These are phyloP conservation scores for Viola odorata DNA, from an alignment of 345 rosid genomes.

Conservation along the genomic window DNA sequence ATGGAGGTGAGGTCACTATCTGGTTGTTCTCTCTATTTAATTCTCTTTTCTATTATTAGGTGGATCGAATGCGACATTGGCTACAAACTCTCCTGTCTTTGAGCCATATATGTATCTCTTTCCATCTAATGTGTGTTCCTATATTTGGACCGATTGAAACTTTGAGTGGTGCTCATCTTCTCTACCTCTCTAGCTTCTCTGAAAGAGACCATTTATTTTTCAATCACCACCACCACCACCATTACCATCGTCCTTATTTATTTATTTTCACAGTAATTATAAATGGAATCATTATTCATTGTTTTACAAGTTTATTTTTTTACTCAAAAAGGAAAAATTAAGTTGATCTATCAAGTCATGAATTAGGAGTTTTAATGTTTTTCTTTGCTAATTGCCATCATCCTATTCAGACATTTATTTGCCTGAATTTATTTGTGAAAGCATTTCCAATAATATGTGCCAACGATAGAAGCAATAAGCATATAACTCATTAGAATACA, in stretches of 20 bases:
- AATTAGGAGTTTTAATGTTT: no score
- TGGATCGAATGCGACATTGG: constrained; percentile 43
- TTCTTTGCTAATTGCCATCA: no score
- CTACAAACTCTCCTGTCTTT: constrained; percentile 16
- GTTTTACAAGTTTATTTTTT: not conserved
- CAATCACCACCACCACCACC: not conserved
- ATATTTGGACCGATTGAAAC: constrained; percentile 26
- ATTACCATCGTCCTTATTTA: not conserved
- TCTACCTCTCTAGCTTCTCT: not conserved
- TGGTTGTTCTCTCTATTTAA: constrained; percentile 39
- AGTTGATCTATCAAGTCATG: no score
- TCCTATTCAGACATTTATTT: no score
- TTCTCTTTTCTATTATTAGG: constrained; percentile 40
- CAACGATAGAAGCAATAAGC: no score
- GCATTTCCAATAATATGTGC: no score
- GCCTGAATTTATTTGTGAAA: no score
- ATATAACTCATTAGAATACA: no score
- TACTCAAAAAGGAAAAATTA: no score
- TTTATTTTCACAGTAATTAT: no score
- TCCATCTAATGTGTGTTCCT: constrained; percentile 16
- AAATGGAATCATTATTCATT: not conserved
- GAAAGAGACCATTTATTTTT: not conserved
- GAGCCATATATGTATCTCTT: not conserved
- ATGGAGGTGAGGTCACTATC: constrained; percentile 36
- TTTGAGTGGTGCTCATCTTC: constrained; percentile 1